Evolutionary conservation across 305 asterid genomes (phyloP).

Genomic region (Fraxinus albicans): DNA sequence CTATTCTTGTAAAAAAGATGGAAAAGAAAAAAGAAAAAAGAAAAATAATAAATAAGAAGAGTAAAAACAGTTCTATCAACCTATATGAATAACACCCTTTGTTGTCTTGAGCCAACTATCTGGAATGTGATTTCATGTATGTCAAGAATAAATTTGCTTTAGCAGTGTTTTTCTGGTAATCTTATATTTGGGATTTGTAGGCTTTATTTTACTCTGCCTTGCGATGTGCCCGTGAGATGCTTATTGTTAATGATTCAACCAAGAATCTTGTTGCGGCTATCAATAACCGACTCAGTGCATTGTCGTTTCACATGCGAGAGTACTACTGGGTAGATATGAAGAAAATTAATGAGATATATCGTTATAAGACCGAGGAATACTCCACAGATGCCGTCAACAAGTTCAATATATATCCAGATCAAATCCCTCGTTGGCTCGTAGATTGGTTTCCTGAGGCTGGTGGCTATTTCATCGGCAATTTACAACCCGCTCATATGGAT

Average conservation of each 20-base stretch:
- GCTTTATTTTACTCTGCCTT: conserved; percentile 73
- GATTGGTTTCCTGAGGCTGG: conserved; percentile 77
- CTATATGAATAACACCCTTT: neutral
- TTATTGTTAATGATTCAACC: conserved; percentile 56
- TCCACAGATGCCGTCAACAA: conserved; percentile 69
- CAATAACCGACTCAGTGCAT: conserved; percentile 72
- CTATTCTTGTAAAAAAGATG: neutral
- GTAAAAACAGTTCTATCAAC: neutral
- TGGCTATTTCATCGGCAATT: conserved; percentile 71
- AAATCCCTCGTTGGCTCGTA: conserved; percentile 72
- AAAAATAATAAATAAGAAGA: too few relatives aligned
- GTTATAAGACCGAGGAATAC: conserved; percentile 76
- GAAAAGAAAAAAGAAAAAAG: too few relatives aligned
- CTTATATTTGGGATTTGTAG: conserved; percentile 27
- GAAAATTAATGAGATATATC: conserved; percentile 51
- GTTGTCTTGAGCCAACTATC: neutral
- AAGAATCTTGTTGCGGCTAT: conserved; percentile 59
- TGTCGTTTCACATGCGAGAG: conserved; percentile 72
- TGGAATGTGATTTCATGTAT: neutral
- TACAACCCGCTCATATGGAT: conserved; percentile 92
- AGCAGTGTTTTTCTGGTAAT: neutral
- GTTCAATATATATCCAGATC: conserved; percentile 82
- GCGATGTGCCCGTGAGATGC: conserved; percentile 76
- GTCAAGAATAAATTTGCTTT: neutral
- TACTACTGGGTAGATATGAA: conserved; percentile 72